These are phyloP conservation scores for Fusarium sp. DNA, from an alignment of 2,329 filamentous ascomycete species.

Conservation along the genomic window DNA sequence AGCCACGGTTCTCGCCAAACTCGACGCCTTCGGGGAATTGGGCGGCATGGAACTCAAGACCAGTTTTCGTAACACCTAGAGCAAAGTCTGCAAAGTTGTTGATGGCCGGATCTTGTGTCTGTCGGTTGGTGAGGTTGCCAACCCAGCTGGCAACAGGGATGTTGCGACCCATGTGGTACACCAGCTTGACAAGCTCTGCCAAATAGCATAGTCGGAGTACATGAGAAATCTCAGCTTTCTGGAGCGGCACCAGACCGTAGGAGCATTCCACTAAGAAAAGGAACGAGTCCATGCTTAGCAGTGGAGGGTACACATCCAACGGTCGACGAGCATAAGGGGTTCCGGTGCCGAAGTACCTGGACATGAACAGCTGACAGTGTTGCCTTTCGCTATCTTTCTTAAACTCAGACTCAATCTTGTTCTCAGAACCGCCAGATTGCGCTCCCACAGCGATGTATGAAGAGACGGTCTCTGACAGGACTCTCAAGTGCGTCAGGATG, in stretches of 20 bases:
- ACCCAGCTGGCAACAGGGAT: constrained; percentile 65
- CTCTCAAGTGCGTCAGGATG: constrained; percentile 85
- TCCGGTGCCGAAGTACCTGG: constrained; percentile 63
- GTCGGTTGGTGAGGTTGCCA: constrained; percentile 58
- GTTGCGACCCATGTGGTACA: constrained; percentile 70
- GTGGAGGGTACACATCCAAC: constrained; percentile 64
- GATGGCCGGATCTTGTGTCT: constrained; percentile 61
- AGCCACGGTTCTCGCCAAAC: constrained; percentile 60
- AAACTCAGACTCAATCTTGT: constrained; percentile 75
- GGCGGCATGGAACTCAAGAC: constrained; percentile 57
- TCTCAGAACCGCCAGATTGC: constrained; percentile 71
- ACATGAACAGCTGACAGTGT: constrained; percentile 80
- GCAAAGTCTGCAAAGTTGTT: constrained; percentile 70
- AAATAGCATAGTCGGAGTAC: constrained; percentile 88
- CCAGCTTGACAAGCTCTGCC: constrained; percentile 88
- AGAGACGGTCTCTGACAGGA: constrained; percentile 87
- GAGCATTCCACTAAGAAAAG: constrained; percentile 85
- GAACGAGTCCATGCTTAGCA: constrained; percentile 80
- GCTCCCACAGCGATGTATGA: constrained; percentile 86
- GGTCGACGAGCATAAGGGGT: constrained; percentile 57
- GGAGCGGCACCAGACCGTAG: constrained; percentile 75
- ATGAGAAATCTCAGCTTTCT: constrained; percentile 81
- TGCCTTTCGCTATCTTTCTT: constrained; percentile 77
- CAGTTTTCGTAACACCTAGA: constrained; percentile 60
- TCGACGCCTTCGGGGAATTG: constrained; percentile 46